Conservation (phyloP, 2,329 filamentous ascomycete genomes). For the Arachnomyces sp. region DNA sequence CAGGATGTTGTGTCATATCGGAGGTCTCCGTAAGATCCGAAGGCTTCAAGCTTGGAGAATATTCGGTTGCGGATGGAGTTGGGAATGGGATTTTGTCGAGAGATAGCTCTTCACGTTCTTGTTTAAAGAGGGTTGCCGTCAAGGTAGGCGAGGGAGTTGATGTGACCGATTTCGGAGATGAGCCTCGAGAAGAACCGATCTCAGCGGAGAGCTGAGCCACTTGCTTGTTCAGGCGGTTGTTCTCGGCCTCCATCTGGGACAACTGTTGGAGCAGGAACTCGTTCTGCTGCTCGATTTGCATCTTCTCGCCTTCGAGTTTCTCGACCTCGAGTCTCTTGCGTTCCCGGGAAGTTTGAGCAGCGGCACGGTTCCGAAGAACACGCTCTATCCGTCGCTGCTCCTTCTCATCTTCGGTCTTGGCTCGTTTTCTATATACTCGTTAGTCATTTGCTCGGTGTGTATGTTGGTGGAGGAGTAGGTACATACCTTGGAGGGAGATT, state of each 20-base stretch:
- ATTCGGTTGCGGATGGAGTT: slow-evolving; percentile 30
- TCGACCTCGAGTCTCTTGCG: slow-evolving; percentile 87
- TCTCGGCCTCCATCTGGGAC: slow-evolving; percentile 51
- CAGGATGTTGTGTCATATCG: slow-evolving; percentile 99
- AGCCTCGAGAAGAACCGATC: slow-evolving; percentile 34
- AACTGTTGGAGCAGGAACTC: slow-evolving; percentile 61
- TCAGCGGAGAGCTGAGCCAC: slow-evolving; percentile 43
- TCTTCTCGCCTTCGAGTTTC: slow-evolving; percentile 61
- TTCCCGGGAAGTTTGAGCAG: slow-evolving; percentile 92
- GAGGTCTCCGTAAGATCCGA: slow-evolving; percentile 51
- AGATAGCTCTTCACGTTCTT: slow-evolving; percentile 35
- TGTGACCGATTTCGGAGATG: slow-evolving; percentile 30
- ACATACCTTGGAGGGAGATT: slow-evolving; percentile 80
- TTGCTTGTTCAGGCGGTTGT: slow-evolving; percentile 43
- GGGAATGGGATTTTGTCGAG: slow-evolving; percentile 32
- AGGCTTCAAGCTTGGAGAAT: slow-evolving; percentile 33
- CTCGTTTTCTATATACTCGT: slow-evolving; percentile 63
- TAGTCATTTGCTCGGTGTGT: slow-evolving; percentile 6
- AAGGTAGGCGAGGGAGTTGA: slow-evolving; percentile 31
- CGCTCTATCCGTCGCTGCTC: slow-evolving; percentile 96
- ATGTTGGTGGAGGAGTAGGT: slow-evolving; percentile 1
- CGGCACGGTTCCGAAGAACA: slow-evolving; percentile 90
- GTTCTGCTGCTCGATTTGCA: slow-evolving; percentile 62
- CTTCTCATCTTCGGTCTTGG: slow-evolving; percentile 98
- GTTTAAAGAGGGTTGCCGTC: slow-evolving; percentile 36